These are phyloP conservation scores for Phytophthora ohioensis DNA, from an alignment of 352 stramenopile genomes.

Conservation along the genomic window DNA sequence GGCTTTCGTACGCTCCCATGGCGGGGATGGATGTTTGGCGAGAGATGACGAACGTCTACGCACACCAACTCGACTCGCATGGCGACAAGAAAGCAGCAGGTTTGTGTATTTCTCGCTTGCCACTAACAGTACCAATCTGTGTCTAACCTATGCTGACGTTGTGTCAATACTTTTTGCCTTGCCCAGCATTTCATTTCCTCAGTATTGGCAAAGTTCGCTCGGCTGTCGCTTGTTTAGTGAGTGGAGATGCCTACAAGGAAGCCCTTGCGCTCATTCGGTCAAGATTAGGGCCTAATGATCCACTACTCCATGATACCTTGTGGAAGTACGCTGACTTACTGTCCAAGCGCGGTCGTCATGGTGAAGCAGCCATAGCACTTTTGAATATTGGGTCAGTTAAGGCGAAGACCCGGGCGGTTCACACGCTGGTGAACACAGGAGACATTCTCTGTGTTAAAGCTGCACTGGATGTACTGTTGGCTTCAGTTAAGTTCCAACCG, in stretches of 20 bases:
- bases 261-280: constrained; percentile 62
- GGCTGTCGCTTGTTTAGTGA: constrained; percentile 52
- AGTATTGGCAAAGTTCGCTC: constrained; percentile 65
- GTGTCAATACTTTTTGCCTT: neutral
- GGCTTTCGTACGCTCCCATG: constrained; percentile 78
- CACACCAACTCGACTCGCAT: constrained; percentile 53
- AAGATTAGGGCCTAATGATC: constrained; percentile 50
- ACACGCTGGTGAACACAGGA: constrained; percentile 45
- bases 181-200: constrained; percentile 63
- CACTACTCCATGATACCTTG: constrained; percentile 48
- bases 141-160: constrained; percentile 1
- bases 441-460: constrained; percentile 37
- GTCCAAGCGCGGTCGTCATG: constrained; percentile 37
- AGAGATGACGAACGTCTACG: constrained; percentile 72
- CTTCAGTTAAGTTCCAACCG: neutral
- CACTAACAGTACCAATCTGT: neutral
- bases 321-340: constrained; percentile 53
- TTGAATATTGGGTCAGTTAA: constrained; percentile 35
- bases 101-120: constrained; percentile 19
- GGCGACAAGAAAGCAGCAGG: constrained; percentile 59
- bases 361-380: constrained; percentile 43
- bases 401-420: constrained; percentile 36
- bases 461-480: constrained; percentile 45
- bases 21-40: constrained; percentile 78
- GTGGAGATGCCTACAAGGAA: constrained; percentile 56